Conservation (phyloP, 2,329 filamentous ascomycete genomes). For the Colletotrichum lini region DNA sequence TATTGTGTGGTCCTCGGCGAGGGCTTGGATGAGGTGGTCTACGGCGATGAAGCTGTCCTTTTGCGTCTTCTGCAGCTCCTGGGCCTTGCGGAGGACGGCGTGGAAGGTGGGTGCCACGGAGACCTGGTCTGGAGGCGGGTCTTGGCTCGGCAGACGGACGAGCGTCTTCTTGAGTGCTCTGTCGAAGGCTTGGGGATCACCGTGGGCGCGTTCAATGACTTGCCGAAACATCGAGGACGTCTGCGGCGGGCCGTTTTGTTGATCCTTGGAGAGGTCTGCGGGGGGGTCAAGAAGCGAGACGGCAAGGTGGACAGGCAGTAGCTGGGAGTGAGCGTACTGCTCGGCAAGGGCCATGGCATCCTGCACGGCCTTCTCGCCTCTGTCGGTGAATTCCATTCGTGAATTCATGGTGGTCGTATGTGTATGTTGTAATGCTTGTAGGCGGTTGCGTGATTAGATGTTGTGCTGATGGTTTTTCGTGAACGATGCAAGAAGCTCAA, state of each 20-base stretch:
- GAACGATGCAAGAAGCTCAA: slow-evolving; percentile 34
- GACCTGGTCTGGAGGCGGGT: slow-evolving; percentile 92
- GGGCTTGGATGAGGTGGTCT: slow-evolving; percentile 90
- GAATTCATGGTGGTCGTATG: slow-evolving; percentile 72
- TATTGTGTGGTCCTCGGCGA: slow-evolving; percentile 84
- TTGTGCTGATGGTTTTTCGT: slow-evolving; percentile 9
- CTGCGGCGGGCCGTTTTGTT: slow-evolving; percentile 80
- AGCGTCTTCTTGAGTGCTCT: slow-evolving; percentile 91
- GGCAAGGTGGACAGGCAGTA: slow-evolving; percentile 91
- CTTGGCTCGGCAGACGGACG: slow-evolving; percentile 92
- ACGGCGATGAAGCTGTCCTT: slow-evolving; percentile 96
- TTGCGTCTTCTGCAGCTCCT: slow-evolving; percentile 95
- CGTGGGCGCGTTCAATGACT: slow-evolving; percentile 93
- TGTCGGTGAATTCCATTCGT: slow-evolving; percentile 93
- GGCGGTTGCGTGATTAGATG: slow-evolving; percentile 40
- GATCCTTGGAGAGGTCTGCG: slow-evolving; percentile 83
- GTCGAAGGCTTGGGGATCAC: slow-evolving; percentile 90
- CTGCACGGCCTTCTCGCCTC: slow-evolving; percentile 89
- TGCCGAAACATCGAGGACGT: slow-evolving; percentile 89
- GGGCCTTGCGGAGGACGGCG: slow-evolving; percentile 85
- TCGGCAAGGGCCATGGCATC: slow-evolving; percentile 91
- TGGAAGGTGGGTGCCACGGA: slow-evolving; percentile 86
- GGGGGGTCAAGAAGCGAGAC: slow-evolving; percentile 84
- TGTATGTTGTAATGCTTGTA: slow-evolving; percentile 42
- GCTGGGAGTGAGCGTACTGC: slow-evolving; percentile 91